phyloP scores from a whole-genome alignment of 805 yeast genomes.

The Wickerhamiella kurtzmanii region DNA sequence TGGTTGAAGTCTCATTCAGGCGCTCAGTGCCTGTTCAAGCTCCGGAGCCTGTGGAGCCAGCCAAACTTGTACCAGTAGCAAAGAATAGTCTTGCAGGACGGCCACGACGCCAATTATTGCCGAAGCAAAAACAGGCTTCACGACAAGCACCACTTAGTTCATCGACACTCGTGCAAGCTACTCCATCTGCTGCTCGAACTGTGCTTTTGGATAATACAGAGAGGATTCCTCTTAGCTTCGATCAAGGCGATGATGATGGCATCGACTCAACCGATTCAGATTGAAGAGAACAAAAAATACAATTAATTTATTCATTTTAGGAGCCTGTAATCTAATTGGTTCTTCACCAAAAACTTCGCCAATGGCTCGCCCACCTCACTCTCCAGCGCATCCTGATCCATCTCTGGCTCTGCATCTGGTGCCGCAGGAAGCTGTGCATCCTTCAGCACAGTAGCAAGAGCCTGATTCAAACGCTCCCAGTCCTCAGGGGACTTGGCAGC shows the following conservation, averaged over 20 bases:
- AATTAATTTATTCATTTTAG: neutral
- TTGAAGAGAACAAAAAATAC: no score
- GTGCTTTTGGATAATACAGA: neutral
- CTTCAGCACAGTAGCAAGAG: conserved; percentile 15
- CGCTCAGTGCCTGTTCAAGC: conserved; percentile 1
- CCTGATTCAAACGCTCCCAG: conserved; percentile 15
- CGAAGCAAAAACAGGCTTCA: neutral
- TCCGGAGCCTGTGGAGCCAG: neutral
- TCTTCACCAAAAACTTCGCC: conserved; percentile 35
- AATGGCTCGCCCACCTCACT: conserved; percentile 51
- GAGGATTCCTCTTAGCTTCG: neutral
- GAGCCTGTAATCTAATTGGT: conserved; percentile 36
- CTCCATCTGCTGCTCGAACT: conserved; percentile 9
- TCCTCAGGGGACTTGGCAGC: conserved; percentile 24
- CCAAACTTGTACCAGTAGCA: neutral
- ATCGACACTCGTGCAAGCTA: conserved; percentile 4
- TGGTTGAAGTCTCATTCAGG: conserved; percentile 12
- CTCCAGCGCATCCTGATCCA: conserved; percentile 31
- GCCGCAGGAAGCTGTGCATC: conserved; percentile 13
- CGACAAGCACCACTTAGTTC: neutral
- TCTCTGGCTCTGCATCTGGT: conserved; percentile 27
- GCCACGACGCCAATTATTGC: conserved; percentile 1
- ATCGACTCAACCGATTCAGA: conserved; percentile 19
- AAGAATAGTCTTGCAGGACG: neutral
- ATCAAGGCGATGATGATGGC: conserved; percentile 8